These are phyloP conservation scores for Arthrocladium fulminans DNA, from an alignment of 2,329 filamentous ascomycete genomes.

Conservation along the genomic window DNA sequence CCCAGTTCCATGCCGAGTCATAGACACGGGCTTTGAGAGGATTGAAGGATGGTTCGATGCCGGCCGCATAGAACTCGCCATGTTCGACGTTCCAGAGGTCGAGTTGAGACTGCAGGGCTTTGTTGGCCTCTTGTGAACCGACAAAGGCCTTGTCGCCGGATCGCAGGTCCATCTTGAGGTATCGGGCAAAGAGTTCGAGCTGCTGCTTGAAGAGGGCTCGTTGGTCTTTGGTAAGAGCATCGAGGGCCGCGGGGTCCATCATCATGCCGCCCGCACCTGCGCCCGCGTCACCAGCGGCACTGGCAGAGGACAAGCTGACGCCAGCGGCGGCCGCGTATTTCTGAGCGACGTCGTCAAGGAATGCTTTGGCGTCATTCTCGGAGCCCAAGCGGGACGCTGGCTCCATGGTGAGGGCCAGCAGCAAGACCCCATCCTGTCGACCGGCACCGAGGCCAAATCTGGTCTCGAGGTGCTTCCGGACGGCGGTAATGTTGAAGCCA, in stretches of 20 bases:
- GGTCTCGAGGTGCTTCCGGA: conserved; percentile 89
- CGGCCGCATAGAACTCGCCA: conserved; percentile 88
- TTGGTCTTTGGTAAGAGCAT: conserved; percentile 95
- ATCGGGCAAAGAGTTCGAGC: conserved; percentile 85
- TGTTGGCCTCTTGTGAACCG: conserved; percentile 72
- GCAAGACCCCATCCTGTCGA: conserved; percentile 80
- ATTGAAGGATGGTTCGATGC: conserved; percentile 91
- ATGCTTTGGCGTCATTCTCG: conserved; percentile 84
- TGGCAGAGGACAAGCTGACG: conserved; percentile 68
- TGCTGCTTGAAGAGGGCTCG: conserved; percentile 96
- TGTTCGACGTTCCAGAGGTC: conserved; percentile 94
- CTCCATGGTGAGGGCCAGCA: conserved; percentile 88
- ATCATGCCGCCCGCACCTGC: conserved; percentile 74
- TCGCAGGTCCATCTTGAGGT: conserved; percentile 92
- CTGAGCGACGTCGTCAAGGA: conserved; percentile 77
- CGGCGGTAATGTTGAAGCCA: conserved; percentile 95
- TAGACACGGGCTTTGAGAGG: conserved; percentile 90
- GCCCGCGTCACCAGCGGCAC: conserved; percentile 61
- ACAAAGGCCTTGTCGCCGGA: conserved; percentile 93
- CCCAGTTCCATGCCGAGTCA: conserved; percentile 99
- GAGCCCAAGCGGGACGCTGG: conserved; percentile 78
- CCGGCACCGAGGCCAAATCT: conserved; percentile 82
- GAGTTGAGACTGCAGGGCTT: conserved; percentile 81
- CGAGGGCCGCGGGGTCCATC: conserved; percentile 97
- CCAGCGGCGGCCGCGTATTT: conserved; percentile 82